phyloP scores from a whole-genome alignment of 2,329 filamentous ascomycete species.

The Ceratocystis alfenasii region DNA sequence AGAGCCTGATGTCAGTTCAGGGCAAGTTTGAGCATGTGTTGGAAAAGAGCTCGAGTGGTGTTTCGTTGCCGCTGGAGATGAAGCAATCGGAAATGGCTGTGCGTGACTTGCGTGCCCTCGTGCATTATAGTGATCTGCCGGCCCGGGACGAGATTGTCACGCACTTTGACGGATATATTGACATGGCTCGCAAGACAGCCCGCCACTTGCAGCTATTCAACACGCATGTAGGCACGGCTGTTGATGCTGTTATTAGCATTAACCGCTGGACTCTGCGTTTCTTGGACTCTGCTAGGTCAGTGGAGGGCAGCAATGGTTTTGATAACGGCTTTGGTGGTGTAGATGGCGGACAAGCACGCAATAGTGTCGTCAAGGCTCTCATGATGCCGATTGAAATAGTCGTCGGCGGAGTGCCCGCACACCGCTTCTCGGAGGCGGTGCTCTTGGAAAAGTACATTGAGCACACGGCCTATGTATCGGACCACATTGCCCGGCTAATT shows the following conservation, averaged over 20 bases:
- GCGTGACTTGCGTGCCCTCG: slow-evolving; percentile 59
- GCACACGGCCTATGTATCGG: slow-evolving; percentile 57
- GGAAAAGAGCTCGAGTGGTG: slow-evolving; percentile 51
- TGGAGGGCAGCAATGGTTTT: slow-evolving; percentile 24
- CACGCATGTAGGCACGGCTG: slow-evolving; percentile 57
- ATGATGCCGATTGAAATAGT: slow-evolving; percentile 19
- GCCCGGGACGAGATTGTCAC: slow-evolving; percentile 58
- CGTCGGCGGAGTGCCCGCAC: slow-evolving; percentile 9
- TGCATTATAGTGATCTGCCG: slow-evolving; percentile 56
- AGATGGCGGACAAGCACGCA: slow-evolving; percentile 29
- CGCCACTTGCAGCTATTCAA: slow-evolving; percentile 64
- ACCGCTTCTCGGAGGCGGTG: slow-evolving; percentile 41
- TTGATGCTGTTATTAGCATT: slow-evolving; percentile 62
- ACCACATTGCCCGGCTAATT: slow-evolving; percentile 57
- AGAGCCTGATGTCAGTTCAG: slow-evolving; percentile 62
- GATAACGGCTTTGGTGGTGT: slow-evolving; percentile 23
- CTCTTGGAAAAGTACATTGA: slow-evolving; percentile 64
- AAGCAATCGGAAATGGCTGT: slow-evolving; percentile 64
- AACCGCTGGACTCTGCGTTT: slow-evolving; percentile 64
- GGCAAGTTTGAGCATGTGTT: slow-evolving; percentile 65
- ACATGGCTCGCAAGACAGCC: slow-evolving; percentile 52
- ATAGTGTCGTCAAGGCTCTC: slow-evolving; percentile 13
- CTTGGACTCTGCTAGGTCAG: slow-evolving; percentile 44
- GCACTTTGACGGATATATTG: slow-evolving; percentile 66
- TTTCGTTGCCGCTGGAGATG: slow-evolving; percentile 63